phyloP scores from a whole-genome alignment of 768 basidiomycete genomes.

The Mycena vulgaris region DNA sequence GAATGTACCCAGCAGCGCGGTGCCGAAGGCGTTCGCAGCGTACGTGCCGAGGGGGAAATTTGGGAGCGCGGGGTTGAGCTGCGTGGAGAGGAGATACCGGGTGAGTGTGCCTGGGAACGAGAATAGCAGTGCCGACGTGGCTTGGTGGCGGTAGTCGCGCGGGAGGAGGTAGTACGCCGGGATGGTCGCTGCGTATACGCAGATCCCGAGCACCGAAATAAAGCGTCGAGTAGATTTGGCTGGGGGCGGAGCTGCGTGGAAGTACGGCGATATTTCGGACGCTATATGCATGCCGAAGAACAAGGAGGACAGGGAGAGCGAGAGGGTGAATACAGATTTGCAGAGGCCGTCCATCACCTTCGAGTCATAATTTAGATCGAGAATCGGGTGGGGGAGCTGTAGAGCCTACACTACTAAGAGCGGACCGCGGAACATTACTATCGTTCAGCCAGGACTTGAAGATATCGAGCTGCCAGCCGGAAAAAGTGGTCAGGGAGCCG shows the following conservation, averaged over 20 bases:
- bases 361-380: constrained; percentile 23
- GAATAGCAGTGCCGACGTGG: constrained; percentile 90
- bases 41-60: constrained; percentile 87
- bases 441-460: constrained; percentile 90
- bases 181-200: constrained; percentile 82
- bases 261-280: constrained; percentile 53
- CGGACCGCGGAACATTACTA: constrained; percentile 66
- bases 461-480: constrained; percentile 92
- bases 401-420: constrained; percentile 79
- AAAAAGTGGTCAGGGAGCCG: constrained; percentile 97
- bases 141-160: constrained; percentile 77
- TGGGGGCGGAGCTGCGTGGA: constrained; percentile 62
- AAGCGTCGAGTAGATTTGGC: constrained; percentile 61
- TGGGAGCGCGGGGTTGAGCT: constrained; percentile 76
- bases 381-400: constrained; percentile 11
- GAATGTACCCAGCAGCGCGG: constrained; percentile 84
- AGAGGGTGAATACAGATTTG: constrained; percentile 84
- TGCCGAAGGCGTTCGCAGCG: constrained; percentile 80
- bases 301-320: constrained; percentile 83
- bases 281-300: constrained; percentile 81
- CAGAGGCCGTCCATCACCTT: constrained; percentile 92
- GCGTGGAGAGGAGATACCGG: constrained; percentile 83
- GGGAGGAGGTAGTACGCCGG: constrained; percentile 86
- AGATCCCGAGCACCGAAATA: constrained; percentile 68
- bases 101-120: constrained; percentile 91